Conservation (phyloP, 2,329 filamentous ascomycete genomes). For the Fusarium coicis region DNA sequence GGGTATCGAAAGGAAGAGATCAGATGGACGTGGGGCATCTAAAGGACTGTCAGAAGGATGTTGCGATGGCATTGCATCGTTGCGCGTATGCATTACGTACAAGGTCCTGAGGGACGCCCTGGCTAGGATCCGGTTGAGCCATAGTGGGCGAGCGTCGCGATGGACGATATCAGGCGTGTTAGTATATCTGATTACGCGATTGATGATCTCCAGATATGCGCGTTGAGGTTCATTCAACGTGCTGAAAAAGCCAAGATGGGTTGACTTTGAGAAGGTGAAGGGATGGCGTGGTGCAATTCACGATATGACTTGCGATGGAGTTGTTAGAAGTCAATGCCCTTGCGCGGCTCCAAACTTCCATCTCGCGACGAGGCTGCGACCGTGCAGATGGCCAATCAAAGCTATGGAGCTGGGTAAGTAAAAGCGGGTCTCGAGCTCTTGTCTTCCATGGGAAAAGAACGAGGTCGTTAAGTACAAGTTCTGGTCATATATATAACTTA, state of each 20-base stretch:
- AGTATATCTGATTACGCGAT: slow-evolving; percentile 33
- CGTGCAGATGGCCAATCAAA: slow-evolving; percentile 42
- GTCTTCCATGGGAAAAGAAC: background rate
- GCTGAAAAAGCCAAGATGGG: background rate
- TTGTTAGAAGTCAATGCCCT: slow-evolving; percentile 38
- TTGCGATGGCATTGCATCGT: background rate
- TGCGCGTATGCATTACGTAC: slow-evolving; percentile 44
- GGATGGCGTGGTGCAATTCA: slow-evolving; percentile 40
- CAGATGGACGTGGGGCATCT: slow-evolving; percentile 91
- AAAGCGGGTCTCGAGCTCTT: slow-evolving; percentile 32
- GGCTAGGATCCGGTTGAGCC: slow-evolving; percentile 56
- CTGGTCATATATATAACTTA: no score
- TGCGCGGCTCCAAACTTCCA: slow-evolving; percentile 51
- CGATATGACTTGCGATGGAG: slow-evolving; percentile 30
- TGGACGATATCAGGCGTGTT: slow-evolving; percentile 19
- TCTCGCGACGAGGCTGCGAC: slow-evolving; percentile 51
- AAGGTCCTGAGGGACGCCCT: slow-evolving; percentile 56
- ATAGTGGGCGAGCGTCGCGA: slow-evolving; percentile 47
- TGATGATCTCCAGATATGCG: slow-evolving; percentile 8
- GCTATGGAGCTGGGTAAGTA: background rate
- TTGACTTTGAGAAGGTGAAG: slow-evolving; percentile 16
- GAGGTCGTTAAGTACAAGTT: background rate
- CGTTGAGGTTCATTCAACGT: background rate
- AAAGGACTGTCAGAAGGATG: slow-evolving; percentile 34
- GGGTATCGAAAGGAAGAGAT: slow-evolving; percentile 87